These are phyloP conservation scores for Tylopilus sp. DNA, from an alignment of 768 basidiomycete species.

Conservation along the genomic window DNA sequence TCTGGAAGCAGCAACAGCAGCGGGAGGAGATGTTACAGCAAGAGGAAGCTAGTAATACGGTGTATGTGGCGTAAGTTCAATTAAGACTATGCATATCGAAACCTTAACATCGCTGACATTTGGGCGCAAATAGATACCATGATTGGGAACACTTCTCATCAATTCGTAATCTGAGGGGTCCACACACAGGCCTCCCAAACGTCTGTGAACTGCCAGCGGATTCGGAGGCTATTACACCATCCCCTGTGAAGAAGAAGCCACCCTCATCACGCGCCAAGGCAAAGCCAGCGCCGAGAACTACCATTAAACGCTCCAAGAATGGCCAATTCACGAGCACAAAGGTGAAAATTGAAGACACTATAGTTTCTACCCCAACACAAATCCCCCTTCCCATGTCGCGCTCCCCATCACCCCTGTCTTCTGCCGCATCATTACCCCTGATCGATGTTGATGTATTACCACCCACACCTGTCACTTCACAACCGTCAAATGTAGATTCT, in stretches of 20 bases:
- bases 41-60: slow-evolving; percentile 37
- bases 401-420: slow-evolving; percentile 35
- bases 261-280: slow-evolving; percentile 30
- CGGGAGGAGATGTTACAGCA: slow-evolving; percentile 19
- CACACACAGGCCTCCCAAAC: slow-evolving; percentile 70
- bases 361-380: slow-evolving; percentile 26
- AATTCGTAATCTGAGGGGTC: slow-evolving; percentile 84
- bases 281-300: slow-evolving; percentile 20
- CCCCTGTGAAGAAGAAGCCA: slow-evolving; percentile 35
- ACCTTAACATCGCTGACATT: slow-evolving; percentile 10
- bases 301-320: slow-evolving; percentile 19
- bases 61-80: slow-evolving; percentile 80
- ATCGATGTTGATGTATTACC: slow-evolving; percentile 30
- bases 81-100: slow-evolving; percentile 5
- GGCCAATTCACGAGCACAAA: slow-evolving; percentile 21
- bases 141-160: slow-evolving; percentile 96
- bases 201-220: slow-evolving; percentile 49
- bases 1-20: slow-evolving; percentile 38
- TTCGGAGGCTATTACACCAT: slow-evolving; percentile 29
- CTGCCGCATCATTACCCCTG: slow-evolving; percentile 19
- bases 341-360: slow-evolving; percentile 21
- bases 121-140: slow-evolving; percentile 56
- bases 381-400: slow-evolving; percentile 39
- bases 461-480: slow-evolving; percentile 23
- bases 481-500: slow-evolving; percentile 7